Evolutionary conservation across 495 filamentous ascomycete species (phyloP).

Genomic region (Lophiotrema nucula): DNA sequence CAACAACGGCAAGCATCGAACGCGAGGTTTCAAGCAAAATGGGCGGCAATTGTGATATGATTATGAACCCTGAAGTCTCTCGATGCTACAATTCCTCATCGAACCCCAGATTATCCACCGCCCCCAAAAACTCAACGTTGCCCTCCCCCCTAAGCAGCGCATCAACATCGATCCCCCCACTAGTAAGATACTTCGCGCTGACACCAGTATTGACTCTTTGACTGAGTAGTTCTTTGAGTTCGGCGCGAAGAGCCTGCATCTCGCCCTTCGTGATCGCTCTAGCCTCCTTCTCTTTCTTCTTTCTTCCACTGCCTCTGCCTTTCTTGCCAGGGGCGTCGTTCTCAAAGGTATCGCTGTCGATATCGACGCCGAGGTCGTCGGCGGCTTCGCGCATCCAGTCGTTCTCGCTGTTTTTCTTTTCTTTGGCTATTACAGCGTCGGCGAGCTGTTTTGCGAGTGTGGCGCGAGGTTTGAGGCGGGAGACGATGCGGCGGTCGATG

Average conservation of each 20-base stretch:
- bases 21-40: too few relatives aligned
- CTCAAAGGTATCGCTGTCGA: conserved; percentile 83
- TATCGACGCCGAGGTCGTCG: conserved; percentile 91
- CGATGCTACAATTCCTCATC: conserved; percentile 34
- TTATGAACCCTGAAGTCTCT: too few relatives aligned
- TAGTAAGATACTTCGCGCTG: conserved; percentile 83
- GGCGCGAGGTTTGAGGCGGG: conserved; percentile 70
- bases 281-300: conserved; percentile 71
- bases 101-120: conserved; percentile 55
- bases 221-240: conserved; percentile 65
- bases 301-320: conserved; percentile 65
- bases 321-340: conserved; percentile 56
- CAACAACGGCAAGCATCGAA: too few relatives aligned
- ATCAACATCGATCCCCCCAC: conserved; percentile 77
- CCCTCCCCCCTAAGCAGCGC: conserved; percentile 65
- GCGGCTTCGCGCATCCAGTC: conserved; percentile 81
- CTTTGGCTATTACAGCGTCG: conserved; percentile 78
- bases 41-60: too few relatives aligned
- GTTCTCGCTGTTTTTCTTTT: conserved; percentile 78
- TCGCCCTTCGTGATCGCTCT: conserved; percentile 68
- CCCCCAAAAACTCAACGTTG: conserved; percentile 61
- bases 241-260: conserved; percentile 57
- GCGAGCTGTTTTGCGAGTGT: conserved; percentile 78
- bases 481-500: conserved; percentile 75
- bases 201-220: conserved; percentile 87